Conservation (phyloP, 1,284 basidiomycete species). For the Puccinia triticina region DNA sequence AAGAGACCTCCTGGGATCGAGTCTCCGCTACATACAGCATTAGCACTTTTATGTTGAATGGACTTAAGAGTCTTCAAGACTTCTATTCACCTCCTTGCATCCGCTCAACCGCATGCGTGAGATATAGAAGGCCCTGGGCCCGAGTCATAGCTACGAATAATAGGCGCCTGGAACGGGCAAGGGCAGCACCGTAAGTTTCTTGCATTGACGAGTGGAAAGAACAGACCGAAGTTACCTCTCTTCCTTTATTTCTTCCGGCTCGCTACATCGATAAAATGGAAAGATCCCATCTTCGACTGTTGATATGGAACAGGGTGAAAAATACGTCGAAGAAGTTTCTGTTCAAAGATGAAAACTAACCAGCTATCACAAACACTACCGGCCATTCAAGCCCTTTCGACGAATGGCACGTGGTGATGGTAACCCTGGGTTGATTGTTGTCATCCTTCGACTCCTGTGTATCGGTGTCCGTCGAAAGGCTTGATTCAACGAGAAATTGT, state of each 20-base stretch:
- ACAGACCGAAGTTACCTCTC: constrained; percentile 68
- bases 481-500: constrained; percentile 79
- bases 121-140: constrained; percentile 75
- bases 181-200: background rate
- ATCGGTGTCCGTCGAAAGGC: constrained; percentile 79
- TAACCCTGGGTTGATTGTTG: constrained; percentile 75
- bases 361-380: constrained; percentile 75
- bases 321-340: constrained; percentile 53
- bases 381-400: constrained; percentile 94
- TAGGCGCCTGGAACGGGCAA: constrained; percentile 66
- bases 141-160: constrained; percentile 90
- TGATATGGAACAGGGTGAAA: constrained; percentile 13
- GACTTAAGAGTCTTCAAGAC: background rate
- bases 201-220: background rate
- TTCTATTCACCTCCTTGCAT: constrained; percentile 56
- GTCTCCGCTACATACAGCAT: constrained; percentile 19
- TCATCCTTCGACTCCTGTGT: constrained; percentile 67
- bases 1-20: constrained; percentile 21
- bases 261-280: constrained; percentile 71
- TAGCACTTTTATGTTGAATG: background rate
- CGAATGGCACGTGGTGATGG: constrained; percentile 82
- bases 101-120: constrained; percentile 62
- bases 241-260: constrained; percentile 73
- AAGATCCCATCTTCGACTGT: constrained; percentile 76
- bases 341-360: constrained; percentile 59